Evolutionary conservation across 2,329 filamentous ascomycete genomes (phyloP).

Genomic region (Fusarium sp.): DNA sequence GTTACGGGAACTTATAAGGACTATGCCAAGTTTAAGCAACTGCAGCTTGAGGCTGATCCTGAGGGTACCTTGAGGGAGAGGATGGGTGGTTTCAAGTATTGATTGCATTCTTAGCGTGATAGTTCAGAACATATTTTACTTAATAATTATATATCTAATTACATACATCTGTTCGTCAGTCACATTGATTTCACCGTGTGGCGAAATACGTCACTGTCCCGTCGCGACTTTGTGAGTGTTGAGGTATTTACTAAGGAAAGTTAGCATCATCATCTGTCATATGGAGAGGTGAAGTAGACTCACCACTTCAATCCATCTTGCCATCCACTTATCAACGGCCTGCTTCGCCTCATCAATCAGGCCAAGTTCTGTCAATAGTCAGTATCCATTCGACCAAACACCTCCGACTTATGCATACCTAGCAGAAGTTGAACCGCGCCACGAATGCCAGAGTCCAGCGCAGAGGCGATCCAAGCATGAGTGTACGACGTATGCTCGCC

Average conservation of each 20-base stretch:
- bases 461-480: slow-evolving; percentile 18
- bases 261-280: not conserved
- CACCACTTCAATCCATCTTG: slow-evolving; percentile 25
- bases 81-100: slow-evolving; percentile 16
- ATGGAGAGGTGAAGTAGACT: accelerated
- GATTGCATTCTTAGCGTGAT: not conserved
- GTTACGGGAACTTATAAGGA: slow-evolving; percentile 11
- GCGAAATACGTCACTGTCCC: too few species aligned
- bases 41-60: slow-evolving; percentile 12
- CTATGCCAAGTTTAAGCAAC: slow-evolving; percentile 7
- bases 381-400: accelerated
- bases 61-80: slow-evolving; percentile 7
- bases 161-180: accelerated
- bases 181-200: accelerated
- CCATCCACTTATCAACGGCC: slow-evolving; percentile 16
- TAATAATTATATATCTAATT: not conserved
- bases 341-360: slow-evolving; percentile 18
- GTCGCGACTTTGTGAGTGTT: too few species aligned
- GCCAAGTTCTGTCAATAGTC: not conserved
- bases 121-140: accelerated
- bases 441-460: slow-evolving; percentile 9
- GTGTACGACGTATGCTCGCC: slow-evolving; percentile 15
- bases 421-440: slow-evolving; percentile 1
- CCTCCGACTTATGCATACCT: accelerated
- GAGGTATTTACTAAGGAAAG: not conserved